Evolutionary conservation across 139 green algal species (phyloP), one percentile per base, ranked within the genome.

Genomic region (Asterochloris erici): DNA sequence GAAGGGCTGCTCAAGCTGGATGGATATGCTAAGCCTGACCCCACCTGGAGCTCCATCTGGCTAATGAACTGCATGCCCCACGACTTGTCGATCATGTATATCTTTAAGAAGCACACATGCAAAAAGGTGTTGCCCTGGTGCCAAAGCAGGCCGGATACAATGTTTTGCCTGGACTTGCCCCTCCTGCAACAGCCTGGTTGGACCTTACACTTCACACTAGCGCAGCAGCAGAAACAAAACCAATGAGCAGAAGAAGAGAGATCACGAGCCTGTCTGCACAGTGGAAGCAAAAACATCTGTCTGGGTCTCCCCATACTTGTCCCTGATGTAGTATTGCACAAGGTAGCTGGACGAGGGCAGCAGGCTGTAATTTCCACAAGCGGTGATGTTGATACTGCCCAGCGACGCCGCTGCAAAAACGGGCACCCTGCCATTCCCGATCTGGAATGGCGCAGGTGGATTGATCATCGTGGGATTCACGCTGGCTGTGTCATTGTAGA

Each of bases 341-440:
- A 82, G 21, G 27, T 82, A 82, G 23, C 73, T 47, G 16, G 63
- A 74, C 14, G 63, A 16, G 10, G 78, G 78, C 0, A 62, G 21
- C 78, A 82, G 23, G 26, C 17, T 29, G 26, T 27, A 62, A 9
- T 21, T 21, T 9, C 26, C 23, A 24, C 78, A 82, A 11, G 61
- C 78, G 26, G 78, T 75, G 14, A 82, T 27, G 26, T 82, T 62
- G 12, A 64, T 66, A 74, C 63, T 29, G 27, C 69, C 78, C 27
- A 63, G 61, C 26, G 16, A 23, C 12, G 28, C 78, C 21, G 61
- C 78, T 12, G 1, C 23, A 63, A 82, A 82, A 12, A 82, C 84
- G 10, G 84, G 84, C 61, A 88, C 77, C 0, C 84, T 79, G 11
- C 84, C 84, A 1, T 84, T 88, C 63, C 81, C 84, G 0, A 86